Evolutionary conservation across 345 rosid genomes (phyloP).

Genomic region (Aquilaria yunnanensis): DNA sequence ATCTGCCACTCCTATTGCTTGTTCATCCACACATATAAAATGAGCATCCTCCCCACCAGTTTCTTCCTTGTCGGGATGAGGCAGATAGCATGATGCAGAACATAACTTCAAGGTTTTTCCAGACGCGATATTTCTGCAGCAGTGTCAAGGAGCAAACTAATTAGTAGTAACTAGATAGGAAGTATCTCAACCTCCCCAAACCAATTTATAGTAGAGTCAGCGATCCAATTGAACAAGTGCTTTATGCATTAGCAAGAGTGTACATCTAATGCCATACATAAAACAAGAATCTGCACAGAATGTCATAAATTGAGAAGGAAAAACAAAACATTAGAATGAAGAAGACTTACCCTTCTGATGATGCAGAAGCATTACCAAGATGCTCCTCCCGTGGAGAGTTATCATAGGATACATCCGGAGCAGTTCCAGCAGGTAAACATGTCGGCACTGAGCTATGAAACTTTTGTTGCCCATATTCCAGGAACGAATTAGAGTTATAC

Average conservation of each 20-base stretch:
- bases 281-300: not conserved
- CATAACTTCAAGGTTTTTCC: slow-evolving; percentile 58
- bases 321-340: not conserved
- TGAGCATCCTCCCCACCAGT: slow-evolving; percentile 99
- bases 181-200: not conserved
- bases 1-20: slow-evolving; percentile 93
- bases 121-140: slow-evolving; percentile 35
- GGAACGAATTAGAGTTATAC: slow-evolving; percentile 22
- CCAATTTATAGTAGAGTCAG: too few relatives aligned
- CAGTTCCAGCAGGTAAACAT: slow-evolving; percentile 52
- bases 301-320: not conserved
- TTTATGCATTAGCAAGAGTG: too few relatives aligned
- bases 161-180: not conserved
- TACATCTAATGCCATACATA: not conserved
- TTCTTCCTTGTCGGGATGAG: slow-evolving; percentile 98
- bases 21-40: slow-evolving; percentile 74
- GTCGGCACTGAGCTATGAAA: slow-evolving; percentile 42
- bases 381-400: slow-evolving; percentile 50
- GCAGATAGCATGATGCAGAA: slow-evolving; percentile 87
- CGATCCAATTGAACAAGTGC: too few relatives aligned
- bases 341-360: slow-evolving; percentile 57
- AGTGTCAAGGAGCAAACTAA: slow-evolving; percentile 10
- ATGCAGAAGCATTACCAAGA: slow-evolving; percentile 31
- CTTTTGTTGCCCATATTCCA: slow-evolving; percentile 42
- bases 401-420: slow-evolving; percentile 63